phyloP scores from a whole-genome alignment of 257 asterid genomes.

The Eucommia ulmoides region DNA sequence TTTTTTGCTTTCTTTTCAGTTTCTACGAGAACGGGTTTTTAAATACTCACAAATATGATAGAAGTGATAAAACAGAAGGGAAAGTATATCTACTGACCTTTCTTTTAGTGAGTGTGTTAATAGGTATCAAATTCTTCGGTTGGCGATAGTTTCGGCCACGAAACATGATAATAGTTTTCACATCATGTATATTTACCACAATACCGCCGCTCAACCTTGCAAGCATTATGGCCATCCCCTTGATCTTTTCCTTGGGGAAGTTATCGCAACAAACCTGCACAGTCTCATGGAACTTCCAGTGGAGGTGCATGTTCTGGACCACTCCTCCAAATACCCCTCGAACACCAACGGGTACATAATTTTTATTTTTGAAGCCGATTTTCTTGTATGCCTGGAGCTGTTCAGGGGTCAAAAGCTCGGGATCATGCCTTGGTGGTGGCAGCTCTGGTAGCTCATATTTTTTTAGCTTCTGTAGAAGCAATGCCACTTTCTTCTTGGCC shows the following conservation, averaged over 20 bases:
- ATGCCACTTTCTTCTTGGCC: constrained; percentile 98
- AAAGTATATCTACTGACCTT: constrained; percentile 35
- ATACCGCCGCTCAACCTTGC: constrained; percentile 95
- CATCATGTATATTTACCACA: constrained; percentile 72
- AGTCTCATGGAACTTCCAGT: constrained; percentile 98
- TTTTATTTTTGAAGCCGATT: constrained; percentile 80
- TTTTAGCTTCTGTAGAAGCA: constrained; percentile 89
- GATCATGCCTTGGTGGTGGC: constrained; percentile 90
- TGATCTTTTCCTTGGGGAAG: constrained; percentile 85
- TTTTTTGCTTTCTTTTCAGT: neutral
- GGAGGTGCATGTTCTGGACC: constrained; percentile 96
- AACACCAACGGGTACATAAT: constrained; percentile 95
- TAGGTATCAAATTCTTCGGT: constrained; percentile 89
- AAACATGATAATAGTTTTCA: constrained; percentile 85
- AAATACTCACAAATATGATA: neutral
- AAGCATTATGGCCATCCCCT: constrained; percentile 88
- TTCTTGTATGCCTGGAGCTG: constrained; percentile 88
- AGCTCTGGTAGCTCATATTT: constrained; percentile 94
- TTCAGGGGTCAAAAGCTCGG: constrained; percentile 80
- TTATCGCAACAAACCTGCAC: constrained; percentile 95
- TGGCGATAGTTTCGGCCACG: constrained; percentile 97
- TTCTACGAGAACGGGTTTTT: neutral
- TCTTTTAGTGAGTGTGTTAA: constrained; percentile 88
- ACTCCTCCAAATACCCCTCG: constrained; percentile 99
- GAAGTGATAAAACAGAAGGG: neutral